Evolutionary conservation across 2,329 filamentous ascomycete species (phyloP), one percentile per base, ranked within the genome.

Genomic region (Massarina eburnea): DNA sequence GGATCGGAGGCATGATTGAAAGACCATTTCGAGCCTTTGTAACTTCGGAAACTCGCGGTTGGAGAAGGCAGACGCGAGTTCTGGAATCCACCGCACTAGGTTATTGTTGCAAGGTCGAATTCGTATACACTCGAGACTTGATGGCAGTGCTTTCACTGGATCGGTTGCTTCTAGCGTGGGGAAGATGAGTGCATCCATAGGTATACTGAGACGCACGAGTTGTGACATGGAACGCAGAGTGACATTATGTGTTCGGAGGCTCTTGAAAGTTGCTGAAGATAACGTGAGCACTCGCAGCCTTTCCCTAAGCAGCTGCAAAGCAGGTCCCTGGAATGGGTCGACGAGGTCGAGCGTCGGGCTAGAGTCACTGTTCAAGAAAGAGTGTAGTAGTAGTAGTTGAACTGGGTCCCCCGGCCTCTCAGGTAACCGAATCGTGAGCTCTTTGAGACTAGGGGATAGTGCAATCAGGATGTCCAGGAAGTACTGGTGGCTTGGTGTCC

Each of bases 251-350:
- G 48, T 52, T 3, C 22, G 19, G 6, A 44, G 39, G 3, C 53
- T 49, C 24, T 51, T 52, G 43, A 45, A 53, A 12, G 43, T 42
- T 9, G 32, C 41, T 4, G 46, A 39, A 9, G 27, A 18, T 14
- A 59, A 49, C 1, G 41, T 57, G 19, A 59, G 52, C 4, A 30
- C n/a, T 14, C 47, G 48, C 8, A 61, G 47, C 17, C 36, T 47
- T 8, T 30, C 27, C 14, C 42, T 33, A 8, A 56, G 39, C 3
- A 52, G 18, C 2, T 38, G 10, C 15, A 48, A 26, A 0, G 46
- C 46, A 7, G 42, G 24, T 7, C 48, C 54, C 7, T 41, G 36
- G 20, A 59, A 58, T 18, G 43, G 49, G 18, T 20, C 17, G 15
- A 21, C 20, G 1, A 41, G 37, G 12, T 18, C 17, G 12, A 46